Percentiles rank a stretch among this genome's conserved stretches.
Evolutionary conservation across 345 rosid species (phyloP).

Genomic region (Cardamine chenopodiifolia): DNA sequence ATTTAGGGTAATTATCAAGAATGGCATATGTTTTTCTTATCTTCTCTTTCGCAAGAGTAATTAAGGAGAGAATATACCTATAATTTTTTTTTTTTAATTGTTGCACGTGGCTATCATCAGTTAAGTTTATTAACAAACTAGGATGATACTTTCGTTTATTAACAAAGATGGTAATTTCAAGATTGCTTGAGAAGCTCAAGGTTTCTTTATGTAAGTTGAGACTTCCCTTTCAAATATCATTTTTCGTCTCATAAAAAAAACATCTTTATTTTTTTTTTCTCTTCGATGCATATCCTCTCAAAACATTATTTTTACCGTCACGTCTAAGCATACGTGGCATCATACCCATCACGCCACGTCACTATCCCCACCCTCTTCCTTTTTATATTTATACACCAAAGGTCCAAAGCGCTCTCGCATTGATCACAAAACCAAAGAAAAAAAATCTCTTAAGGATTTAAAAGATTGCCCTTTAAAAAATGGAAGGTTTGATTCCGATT

Average conservation of each 20-base stretch:
- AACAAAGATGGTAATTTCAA: not conserved
- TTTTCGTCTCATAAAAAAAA: not conserved
- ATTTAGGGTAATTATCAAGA: not conserved
- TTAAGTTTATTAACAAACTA: slow-evolving; percentile 1
- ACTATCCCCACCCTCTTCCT: slow-evolving; percentile 22
- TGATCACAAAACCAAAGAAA: slow-evolving; percentile 27
- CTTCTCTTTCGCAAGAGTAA: not conserved
- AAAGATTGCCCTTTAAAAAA: not conserved
- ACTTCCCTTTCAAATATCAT: slow-evolving; percentile 40
- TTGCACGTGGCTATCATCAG: not conserved
- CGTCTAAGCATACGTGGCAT: slow-evolving; percentile 44
- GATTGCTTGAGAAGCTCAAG: slow-evolving; percentile 22
- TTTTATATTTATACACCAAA: slow-evolving; percentile 33
- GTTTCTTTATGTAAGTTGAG: slow-evolving; percentile 33
- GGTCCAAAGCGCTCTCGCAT: slow-evolving; percentile 22
- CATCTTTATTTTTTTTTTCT: not conserved
- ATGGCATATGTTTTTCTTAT: not conserved
- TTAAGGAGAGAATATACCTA: no score
- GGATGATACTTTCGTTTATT: not conserved
- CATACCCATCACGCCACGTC: slow-evolving; percentile 35
- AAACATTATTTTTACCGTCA: slow-evolving; percentile 41
- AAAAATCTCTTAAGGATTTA: not conserved
- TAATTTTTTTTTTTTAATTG: no score
- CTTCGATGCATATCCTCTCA: slow-evolving; percentile 29
- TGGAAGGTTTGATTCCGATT: slow-evolving; percentile 47